Evolutionary conservation across 1,139 yeast species (phyloP), one percentile per base, ranked within the genome.

Genomic region (Kluyveromyces marxianus): DNA sequence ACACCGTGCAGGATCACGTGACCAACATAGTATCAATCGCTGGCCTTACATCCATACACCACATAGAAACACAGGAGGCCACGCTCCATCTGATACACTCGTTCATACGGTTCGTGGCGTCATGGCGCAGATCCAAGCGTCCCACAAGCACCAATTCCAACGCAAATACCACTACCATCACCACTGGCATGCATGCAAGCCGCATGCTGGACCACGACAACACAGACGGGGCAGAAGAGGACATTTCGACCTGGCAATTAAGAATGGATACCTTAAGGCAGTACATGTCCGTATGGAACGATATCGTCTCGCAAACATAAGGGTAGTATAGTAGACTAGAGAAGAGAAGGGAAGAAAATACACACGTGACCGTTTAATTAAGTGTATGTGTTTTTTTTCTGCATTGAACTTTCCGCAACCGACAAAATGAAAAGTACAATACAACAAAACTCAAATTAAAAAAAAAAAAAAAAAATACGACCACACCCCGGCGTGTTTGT

Each of bases 11-110:
- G 39, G 60, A 57, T 41, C 46, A 51, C 39, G 49, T 63, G 32
- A 59, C 65, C 10, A 57, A 56, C 43, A 53, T 61, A 7, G 55
- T 62, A 57, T 57, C 64, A 24, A 56, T 56, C 41, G 51, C 56
- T 28, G 41, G 41, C 2, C 34, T 37, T n/a, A 37, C 53, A 56
- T 36, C 46, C 53, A 24, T 51, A 53, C 26, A 50, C 25, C 28
- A 28, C 26, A 37, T 37, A 8, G 31, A 21, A 14, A 4, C 6
- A 2, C 33, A 27, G 26, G 41, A 37, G 31, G 34, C 24, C 25
- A 29, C 41, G n/a, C 31, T 37, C 14, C 34, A 37, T 34, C 27
- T 37, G 34, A 30, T 29, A 25, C 41, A 37, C 33, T 28, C 41
- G 2, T 37, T 28, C 41, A 37, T 37, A 6, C 30, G 41, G 32